Evolutionary conservation across 2,329 filamentous ascomycete species (phyloP), one percentile per base, ranked within the genome.

Genomic region (Penicillium sp.): DNA sequence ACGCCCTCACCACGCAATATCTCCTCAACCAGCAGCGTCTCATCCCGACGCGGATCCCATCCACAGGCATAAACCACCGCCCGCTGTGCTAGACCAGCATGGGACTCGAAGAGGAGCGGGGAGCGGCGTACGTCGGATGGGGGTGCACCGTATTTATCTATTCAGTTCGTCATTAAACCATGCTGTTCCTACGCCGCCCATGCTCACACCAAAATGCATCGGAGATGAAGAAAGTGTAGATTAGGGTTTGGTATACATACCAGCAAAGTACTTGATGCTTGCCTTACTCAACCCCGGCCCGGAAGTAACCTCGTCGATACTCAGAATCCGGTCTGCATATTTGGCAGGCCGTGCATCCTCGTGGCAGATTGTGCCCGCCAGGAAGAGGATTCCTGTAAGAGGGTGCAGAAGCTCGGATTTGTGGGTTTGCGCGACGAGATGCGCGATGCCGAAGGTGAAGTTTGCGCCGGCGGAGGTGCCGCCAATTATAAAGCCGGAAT

Each of bases 391-490:
- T 0, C 82, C 82, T 0, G 82, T 84, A 9, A 85, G 73, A 74
- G 1, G 81, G 80, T 0, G 69, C 63, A 6, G 83, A 69, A 0
- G 72, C 71, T 41, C 78, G 17, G 29, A 21, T 38, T 35, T 41
- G 31, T 23, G 19, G 38, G 11, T 76, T 23, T 57, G 47, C 4
- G 77, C 75, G 5, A 79, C 76, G 0, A 79, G 65, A 56, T 84
- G 78, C 0, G 81, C 75, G 0, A 85, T 75, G 0, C 80, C 80
- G 0, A 79, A 79, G 0, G 82, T 76, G 59, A 85, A 78, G 67
- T 84, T 85, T n/a, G 80, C 84, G 4, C 83, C 83, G 0, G 83
- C 83, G 2, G 80, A 83, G 5, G 78, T 81, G 19, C 84, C 84
- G 8, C 82, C 81, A 0, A 85, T 69, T n/a, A 85, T 75, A 64